Conservation (phyloP, 1,284 basidiomycete species). For the Ceratobasidium sp. region DNA sequence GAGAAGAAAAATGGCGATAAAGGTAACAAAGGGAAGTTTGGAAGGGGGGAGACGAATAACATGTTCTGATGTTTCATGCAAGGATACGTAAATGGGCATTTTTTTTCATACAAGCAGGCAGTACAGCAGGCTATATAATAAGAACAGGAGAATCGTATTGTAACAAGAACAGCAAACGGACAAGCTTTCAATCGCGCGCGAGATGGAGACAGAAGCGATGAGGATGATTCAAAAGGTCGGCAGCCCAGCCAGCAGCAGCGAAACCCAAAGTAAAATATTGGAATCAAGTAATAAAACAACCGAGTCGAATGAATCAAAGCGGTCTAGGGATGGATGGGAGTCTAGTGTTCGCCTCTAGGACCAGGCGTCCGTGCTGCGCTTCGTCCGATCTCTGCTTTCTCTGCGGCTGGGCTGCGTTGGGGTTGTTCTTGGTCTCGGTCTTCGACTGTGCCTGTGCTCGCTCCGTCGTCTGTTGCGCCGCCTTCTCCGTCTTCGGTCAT, state of each 20-base stretch:
- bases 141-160: neutral
- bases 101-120: too few relatives aligned
- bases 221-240: neutral
- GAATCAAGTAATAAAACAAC: conserved; percentile 1
- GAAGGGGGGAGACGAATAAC: too few relatives aligned
- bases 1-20: too few relatives aligned
- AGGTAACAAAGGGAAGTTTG: too few relatives aligned
- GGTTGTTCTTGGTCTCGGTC: conserved; percentile 16
- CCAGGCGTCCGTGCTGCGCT: conserved; percentile 7
- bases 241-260: conserved; percentile 15
- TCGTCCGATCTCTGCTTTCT: neutral
- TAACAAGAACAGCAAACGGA: neutral
- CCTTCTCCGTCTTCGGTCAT: conserved; percentile 39
- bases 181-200: neutral
- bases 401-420: too few relatives aligned
- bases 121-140: conserved; percentile 25
- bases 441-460: conserved; percentile 12
- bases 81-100: neutral
- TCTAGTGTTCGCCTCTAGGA: conserved; percentile 26
- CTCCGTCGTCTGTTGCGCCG: conserved; percentile 12
- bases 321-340: neutral
- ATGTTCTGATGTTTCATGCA: neutral
- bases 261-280: neutral
- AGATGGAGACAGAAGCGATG: neutral
- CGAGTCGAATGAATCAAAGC: neutral